Conservation (phyloP, 257 asterid genomes). For the Striga asiatica region DNA sequence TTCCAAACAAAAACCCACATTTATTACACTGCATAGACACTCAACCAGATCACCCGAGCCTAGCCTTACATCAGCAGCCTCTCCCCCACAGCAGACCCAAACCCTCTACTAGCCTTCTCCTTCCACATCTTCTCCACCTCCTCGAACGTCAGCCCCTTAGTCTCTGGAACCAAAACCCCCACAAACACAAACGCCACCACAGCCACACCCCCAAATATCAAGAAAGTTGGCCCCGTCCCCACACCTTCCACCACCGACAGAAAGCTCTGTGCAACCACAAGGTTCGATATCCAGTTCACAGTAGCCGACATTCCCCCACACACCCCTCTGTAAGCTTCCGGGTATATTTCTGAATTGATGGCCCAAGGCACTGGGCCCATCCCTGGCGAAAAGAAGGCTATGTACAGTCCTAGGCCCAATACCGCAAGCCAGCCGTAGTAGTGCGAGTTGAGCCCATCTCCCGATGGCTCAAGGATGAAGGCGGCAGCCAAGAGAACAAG, state of each 20-base stretch:
- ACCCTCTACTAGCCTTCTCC: constrained; percentile 72
- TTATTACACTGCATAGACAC: too few relatives aligned
- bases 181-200: constrained; percentile 59
- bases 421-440: constrained; percentile 74
- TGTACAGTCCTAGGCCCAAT: constrained; percentile 62
- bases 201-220: constrained; percentile 62
- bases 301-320: constrained; percentile 98
- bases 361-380: constrained; percentile 99
- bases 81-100: too few relatives aligned
- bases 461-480: constrained; percentile 37
- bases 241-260: constrained; percentile 52
- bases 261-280: constrained; percentile 74
- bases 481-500: constrained; percentile 51
- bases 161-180: constrained; percentile 59
- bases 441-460: constrained; percentile 13
- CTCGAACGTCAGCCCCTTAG: constrained; percentile 82
- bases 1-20: too few relatives aligned
- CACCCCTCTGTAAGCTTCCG: constrained; percentile 66
- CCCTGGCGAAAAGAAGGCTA: constrained; percentile 77
- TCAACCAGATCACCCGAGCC: too few relatives aligned
- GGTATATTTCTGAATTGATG: constrained; percentile 82
- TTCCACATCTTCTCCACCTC: constrained; percentile 78
- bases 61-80: too few relatives aligned
- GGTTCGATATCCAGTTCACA: constrained; percentile 83
- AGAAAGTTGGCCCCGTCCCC: constrained; percentile 64